Conservation (phyloP, 345 rosid species). For the Euphorbia pulcherrima region DNA sequence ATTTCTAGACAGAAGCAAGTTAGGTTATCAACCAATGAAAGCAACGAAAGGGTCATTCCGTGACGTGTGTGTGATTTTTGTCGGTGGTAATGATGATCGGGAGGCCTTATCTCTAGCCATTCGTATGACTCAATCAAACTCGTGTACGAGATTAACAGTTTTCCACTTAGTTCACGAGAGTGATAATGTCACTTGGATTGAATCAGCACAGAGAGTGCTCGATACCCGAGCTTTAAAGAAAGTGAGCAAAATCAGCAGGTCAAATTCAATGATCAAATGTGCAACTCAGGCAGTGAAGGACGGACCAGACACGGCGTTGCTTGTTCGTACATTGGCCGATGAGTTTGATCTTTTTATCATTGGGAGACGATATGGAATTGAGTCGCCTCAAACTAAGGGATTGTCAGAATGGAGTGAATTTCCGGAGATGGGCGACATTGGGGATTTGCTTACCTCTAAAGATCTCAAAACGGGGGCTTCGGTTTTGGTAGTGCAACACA, state of each 20-base stretch:
- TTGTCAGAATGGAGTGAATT: slow-evolving; percentile 55
- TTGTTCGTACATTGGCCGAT: slow-evolving; percentile 29
- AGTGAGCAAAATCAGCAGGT: slow-evolving; percentile 12
- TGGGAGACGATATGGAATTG: slow-evolving; percentile 42
- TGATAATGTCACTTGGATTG: background rate
- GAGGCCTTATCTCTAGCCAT: slow-evolving; percentile 49
- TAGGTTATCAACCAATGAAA: slow-evolving; percentile 3
- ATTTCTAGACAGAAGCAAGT: slow-evolving; percentile 26
- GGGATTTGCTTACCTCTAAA: slow-evolving; percentile 57
- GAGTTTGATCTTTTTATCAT: slow-evolving; percentile 44
- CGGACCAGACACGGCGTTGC: slow-evolving; percentile 36
- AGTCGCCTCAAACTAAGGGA: slow-evolving; percentile 36
- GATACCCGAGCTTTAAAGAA: slow-evolving; percentile 35
- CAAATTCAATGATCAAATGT: slow-evolving; percentile 15
- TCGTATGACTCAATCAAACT: slow-evolving; percentile 36
- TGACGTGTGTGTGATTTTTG: slow-evolving; percentile 35
- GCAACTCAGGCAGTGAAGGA: slow-evolving; percentile 27
- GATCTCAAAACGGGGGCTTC: slow-evolving; percentile 40
- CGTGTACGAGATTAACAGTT: slow-evolving; percentile 30
- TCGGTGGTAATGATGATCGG: slow-evolving; percentile 59
- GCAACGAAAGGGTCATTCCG: background rate
- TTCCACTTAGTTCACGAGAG: slow-evolving; percentile 21
- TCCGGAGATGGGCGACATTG: slow-evolving; percentile 56
- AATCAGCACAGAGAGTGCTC: slow-evolving; percentile 26
- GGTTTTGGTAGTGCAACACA: slow-evolving; percentile 58